Evolutionary conservation across 1,139 yeast species (phyloP).

Genomic region (Saccharomycopsis phalli): DNA sequence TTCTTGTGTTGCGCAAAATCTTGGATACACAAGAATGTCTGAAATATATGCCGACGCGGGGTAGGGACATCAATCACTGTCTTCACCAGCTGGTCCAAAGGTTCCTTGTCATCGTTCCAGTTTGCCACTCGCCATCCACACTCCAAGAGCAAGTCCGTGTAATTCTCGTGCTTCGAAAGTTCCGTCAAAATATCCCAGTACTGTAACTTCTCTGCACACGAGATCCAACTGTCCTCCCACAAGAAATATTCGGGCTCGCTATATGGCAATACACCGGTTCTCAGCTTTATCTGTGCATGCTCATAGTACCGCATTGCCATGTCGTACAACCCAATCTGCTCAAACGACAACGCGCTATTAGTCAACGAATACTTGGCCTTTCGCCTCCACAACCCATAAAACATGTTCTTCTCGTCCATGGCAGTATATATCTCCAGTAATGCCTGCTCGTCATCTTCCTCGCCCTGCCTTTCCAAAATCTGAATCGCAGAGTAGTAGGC

Average conservation of each 20-base stretch:
- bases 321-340: slow-evolving; percentile 93
- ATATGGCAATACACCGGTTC: slow-evolving; percentile 92
- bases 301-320: slow-evolving; percentile 92
- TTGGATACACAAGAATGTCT: slow-evolving; percentile 86
- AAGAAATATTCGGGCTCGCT: slow-evolving; percentile 91
- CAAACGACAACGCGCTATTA: slow-evolving; percentile 85
- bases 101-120: slow-evolving; percentile 93
- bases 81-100: slow-evolving; percentile 88
- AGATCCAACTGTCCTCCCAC: slow-evolving; percentile 99
- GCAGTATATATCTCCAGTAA: slow-evolving; percentile 81
- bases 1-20: slow-evolving; percentile 90
- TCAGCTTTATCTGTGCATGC: slow-evolving; percentile 91
- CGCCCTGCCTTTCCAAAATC: slow-evolving; percentile 49
- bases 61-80: slow-evolving; percentile 99
- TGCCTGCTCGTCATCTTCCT: slow-evolving; percentile 43
- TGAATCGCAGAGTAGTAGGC: slow-evolving; percentile 90
- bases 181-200: slow-evolving; percentile 98
- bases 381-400: slow-evolving; percentile 96
- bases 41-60: slow-evolving; percentile 91
- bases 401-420: slow-evolving; percentile 91
- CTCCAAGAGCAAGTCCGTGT: slow-evolving; percentile 84
- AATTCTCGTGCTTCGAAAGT: slow-evolving; percentile 95
- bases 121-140: slow-evolving; percentile 99
- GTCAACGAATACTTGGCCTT: slow-evolving; percentile 93
- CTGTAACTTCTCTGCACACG: slow-evolving; percentile 93